phyloP scores from a whole-genome alignment of 257 asterid species.

The Solanum appendiculatum region DNA sequence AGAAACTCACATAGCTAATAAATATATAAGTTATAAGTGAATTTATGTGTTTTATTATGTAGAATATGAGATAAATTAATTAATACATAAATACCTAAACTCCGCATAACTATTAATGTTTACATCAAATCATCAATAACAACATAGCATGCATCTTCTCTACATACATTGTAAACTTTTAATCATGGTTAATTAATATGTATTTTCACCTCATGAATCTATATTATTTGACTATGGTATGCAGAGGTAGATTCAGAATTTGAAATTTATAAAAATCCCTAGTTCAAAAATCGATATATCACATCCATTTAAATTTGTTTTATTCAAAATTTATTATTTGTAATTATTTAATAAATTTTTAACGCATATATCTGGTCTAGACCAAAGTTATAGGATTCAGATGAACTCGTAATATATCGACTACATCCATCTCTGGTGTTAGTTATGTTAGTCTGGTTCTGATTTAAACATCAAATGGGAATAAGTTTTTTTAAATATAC shows the following conservation, averaged over 20 bases:
- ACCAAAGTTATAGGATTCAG: not conserved
- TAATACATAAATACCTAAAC: not conserved
- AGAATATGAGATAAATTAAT: not conserved
- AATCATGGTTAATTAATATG: not conserved
- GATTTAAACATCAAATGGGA: not conserved
- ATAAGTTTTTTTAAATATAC: not conserved
- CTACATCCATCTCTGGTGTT: not conserved
- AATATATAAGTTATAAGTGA: not conserved
- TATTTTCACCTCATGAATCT: not conserved
- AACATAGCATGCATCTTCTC: not conserved
- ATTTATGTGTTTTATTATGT: not conserved
- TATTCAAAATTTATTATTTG: not conserved
- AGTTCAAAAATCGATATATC: not conserved
- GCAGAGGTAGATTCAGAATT: not conserved
- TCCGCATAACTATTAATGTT: not conserved
- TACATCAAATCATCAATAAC: not conserved
- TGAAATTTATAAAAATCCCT: not conserved
- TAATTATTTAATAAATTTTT: not conserved
- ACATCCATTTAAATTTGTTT: not conserved
- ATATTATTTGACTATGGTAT: not conserved
- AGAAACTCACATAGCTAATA: not conserved
- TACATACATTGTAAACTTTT: not conserved
- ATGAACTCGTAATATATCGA: not conserved
- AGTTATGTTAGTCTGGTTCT: not conserved
- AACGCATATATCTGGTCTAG: accelerated